Evolutionary conservation across 2,329 filamentous ascomycete species (phyloP).

Genomic region (Epichloe brachyelytri): DNA sequence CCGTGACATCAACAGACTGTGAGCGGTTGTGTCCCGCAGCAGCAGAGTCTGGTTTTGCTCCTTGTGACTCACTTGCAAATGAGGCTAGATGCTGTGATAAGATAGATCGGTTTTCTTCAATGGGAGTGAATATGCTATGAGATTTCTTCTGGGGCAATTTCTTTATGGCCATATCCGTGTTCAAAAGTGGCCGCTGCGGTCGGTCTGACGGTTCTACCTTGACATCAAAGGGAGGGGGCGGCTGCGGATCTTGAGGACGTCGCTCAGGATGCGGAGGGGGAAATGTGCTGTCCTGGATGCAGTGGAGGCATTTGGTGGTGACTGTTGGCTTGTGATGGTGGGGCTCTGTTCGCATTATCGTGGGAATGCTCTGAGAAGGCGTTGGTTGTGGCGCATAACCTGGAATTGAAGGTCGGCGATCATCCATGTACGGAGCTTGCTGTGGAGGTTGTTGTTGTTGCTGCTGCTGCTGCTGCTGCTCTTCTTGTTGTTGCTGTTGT

Average conservation of each 20-base stretch:
- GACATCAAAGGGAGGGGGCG: slow-evolving; percentile 34
- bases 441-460: slow-evolving; percentile 17
- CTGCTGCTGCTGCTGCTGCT: neutral
- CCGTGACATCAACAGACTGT: slow-evolving; percentile 51
- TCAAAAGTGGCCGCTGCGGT: slow-evolving; percentile 32
- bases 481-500: fast-evolving
- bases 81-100: slow-evolving; percentile 70
- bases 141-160: slow-evolving; percentile 64
- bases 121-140: slow-evolving; percentile 93
- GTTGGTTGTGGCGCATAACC: slow-evolving; percentile 47
- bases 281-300: slow-evolving; percentile 34
- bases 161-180: slow-evolving; percentile 40
- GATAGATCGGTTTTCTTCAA: slow-evolving; percentile 84
- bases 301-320: slow-evolving; percentile 26
- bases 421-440: slow-evolving; percentile 62
- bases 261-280: slow-evolving; percentile 34
- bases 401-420: slow-evolving; percentile 59
- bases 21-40: slow-evolving; percentile 31
- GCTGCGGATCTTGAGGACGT: slow-evolving; percentile 37
- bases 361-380: slow-evolving; percentile 33
- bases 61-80: slow-evolving; percentile 43
- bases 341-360: slow-evolving; percentile 40
- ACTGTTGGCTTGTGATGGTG: slow-evolving; percentile 45
- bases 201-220: slow-evolving; percentile 36
- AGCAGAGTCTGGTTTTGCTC: slow-evolving; percentile 23